These are phyloP conservation scores for Fusarium sp. DNA, from an alignment of 2,329 filamentous ascomycete genomes.

Conservation along the genomic window DNA sequence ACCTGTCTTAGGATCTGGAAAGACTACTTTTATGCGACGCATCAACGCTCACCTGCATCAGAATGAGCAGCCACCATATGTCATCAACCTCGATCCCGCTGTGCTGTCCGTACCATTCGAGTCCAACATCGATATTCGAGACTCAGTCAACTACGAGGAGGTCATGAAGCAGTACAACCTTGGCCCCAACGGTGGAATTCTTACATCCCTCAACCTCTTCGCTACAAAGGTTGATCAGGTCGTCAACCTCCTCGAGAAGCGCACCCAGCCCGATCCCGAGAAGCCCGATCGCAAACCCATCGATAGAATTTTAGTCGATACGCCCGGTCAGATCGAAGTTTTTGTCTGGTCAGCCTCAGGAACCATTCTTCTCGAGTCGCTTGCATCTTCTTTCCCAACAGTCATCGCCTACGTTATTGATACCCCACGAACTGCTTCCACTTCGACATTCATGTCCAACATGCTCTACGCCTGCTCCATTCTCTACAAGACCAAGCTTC, in stretches of 20 bases:
- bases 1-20: conserved; percentile 77
- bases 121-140: conserved; percentile 97
- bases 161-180: conserved; percentile 99
- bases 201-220: conserved; percentile 96
- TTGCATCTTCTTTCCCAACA: conserved; percentile 94
- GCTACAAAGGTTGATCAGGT: conserved; percentile 99
- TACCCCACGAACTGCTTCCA: conserved; percentile 91
- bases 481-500: conserved; percentile 97
- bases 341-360: conserved; percentile 99
- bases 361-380: conserved; percentile 90
- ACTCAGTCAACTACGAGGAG: conserved; percentile 99
- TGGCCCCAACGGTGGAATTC: conserved; percentile 94
- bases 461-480: conserved; percentile 99
- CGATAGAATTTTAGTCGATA: conserved; percentile 91
- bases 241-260: conserved; percentile 88
- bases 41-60: conserved; percentile 93
- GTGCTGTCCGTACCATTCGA: conserved; percentile 95
- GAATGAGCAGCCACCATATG: conserved; percentile 85
- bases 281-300: conserved; percentile 72
- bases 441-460: conserved; percentile 99
- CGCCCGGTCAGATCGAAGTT: conserved; percentile 97
- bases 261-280: conserved; percentile 73
- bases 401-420: conserved; percentile 98
- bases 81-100: conserved; percentile 96
- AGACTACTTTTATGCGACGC: conserved; percentile 99